Base-by-base conservation (phyloP, 2,329 filamentous ascomycete genomes). In the Cladosporium colombiae region DNA sequence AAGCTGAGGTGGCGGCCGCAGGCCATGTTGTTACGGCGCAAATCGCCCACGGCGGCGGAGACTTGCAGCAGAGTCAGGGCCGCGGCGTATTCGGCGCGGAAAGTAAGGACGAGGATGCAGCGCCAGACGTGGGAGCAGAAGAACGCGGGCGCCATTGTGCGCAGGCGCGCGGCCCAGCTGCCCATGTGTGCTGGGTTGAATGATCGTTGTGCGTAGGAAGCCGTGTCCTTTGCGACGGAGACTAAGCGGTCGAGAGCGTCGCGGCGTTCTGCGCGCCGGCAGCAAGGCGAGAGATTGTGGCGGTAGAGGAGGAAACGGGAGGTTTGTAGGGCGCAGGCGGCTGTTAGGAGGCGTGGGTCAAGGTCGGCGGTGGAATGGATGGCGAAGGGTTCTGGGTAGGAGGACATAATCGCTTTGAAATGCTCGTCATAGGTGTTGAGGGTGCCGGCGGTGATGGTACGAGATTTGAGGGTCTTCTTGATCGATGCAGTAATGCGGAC, bases 91-190 rank as follows among this genome's bases (percentile, higher is more conserved):
- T 92, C 89, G 50, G 89, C 89, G 0, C 87, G 86, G 61, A 96
- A 86, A 25, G 94, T 85, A 5, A 97, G 82, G 65, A 97, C 88
- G 0, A 98, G 83, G 1, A 91, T 85, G 73, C 91, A 96, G 25
- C 94, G 90, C 87, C 96, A 97, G 53, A 97, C 84, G 75, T 98
- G 95, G 16, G 87, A 88, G 65, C 92, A 91, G 10, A 96, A 83
- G 70, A 94, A 86, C 4, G 90, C 87, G 1, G 90, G 92, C 3
- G 92, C 88, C 13, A 88, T 86, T 37, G 88, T 86, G 5, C 86
- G 84, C 1, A 93, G 81, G 11, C 85, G 82, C 3, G 84, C 80
- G 29, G 85, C 85, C 75, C 86, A 87, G 59, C 72, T 69, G 65
- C 76, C 74, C 58, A 77, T 75, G 37, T 74, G 76, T 31, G 72